Evolutionary conservation across 345 rosid species (phyloP).

Genomic region (Camelina hispida): DNA sequence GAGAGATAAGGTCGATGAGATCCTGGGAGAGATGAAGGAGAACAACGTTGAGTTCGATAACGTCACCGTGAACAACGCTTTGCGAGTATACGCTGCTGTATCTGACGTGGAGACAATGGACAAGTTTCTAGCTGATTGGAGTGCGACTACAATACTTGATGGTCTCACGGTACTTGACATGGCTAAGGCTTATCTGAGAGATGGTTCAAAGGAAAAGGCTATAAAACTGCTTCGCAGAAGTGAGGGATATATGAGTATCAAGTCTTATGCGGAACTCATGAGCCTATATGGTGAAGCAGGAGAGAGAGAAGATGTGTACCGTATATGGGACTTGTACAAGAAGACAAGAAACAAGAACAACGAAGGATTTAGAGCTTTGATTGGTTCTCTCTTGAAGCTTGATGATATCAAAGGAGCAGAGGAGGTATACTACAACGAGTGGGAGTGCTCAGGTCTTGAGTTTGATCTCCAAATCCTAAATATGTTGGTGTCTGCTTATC

Average conservation of each 20-base stretch:
- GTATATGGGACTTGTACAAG: conserved; percentile 21
- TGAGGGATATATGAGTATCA: background rate
- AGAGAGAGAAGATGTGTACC: conserved; percentile 15
- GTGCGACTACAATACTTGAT: background rate
- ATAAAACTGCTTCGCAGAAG: conserved; percentile 12
- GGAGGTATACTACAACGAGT: conserved; percentile 13
- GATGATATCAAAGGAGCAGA: conserved; percentile 18
- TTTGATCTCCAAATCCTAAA: conserved; percentile 3
- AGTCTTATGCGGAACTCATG: background rate
- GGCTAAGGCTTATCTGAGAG: conserved; percentile 23
- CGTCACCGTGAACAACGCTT: conserved; percentile 20
- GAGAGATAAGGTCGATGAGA: conserved; percentile 9
- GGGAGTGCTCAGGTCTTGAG: conserved; percentile 22
- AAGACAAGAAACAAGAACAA: background rate
- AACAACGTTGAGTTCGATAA: background rate
- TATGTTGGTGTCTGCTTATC: conserved; percentile 8
- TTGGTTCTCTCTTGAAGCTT: conserved; percentile 12
- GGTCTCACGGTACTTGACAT: conserved; percentile 1
- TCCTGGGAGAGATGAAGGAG: conserved; percentile 21
- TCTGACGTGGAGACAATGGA: conserved; percentile 14
- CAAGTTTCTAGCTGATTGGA: background rate
- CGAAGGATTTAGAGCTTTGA: conserved; percentile 9
- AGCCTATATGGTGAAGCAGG: conserved; percentile 29
- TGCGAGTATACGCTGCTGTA: conserved; percentile 23
- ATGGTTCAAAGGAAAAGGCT: background rate